Evolutionary conservation across 495 filamentous ascomycete genomes (phyloP), one percentile per base, ranked within the genome.

Genomic region (Penicillium soppii): DNA sequence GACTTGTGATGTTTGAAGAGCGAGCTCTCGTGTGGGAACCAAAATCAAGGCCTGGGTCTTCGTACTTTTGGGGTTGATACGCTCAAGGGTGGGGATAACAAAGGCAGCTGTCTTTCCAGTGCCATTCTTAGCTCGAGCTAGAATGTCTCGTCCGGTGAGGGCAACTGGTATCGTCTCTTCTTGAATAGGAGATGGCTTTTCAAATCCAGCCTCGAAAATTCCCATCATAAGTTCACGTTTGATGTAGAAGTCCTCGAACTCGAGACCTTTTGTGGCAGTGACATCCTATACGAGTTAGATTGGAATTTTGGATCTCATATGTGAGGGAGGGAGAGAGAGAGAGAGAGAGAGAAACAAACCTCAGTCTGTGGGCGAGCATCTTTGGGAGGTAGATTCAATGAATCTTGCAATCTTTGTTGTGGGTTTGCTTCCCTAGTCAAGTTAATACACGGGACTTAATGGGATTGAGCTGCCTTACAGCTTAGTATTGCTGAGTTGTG

Each of bases 101-200:
- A 97, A 99, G 53, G 94, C 94, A 12, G 92, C 94, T 7, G 94
- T 99, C 75, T 99, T 99, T 50, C 94, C 94, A 12, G 94, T 99
- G 32, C 94, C 94, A 60, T 99, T 99, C 71, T 99, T 99, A 50
- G 94, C 94, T 64, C 94, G 85, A 32, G 94, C 94, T 46, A 99
- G 79, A 52, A 99, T 92, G 67, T 99, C 95, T 72, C 91, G 82
- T 42, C 92, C 92, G 15, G 92, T 95, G 32, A 99, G 81, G 16
- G 92, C 94, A 50, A 97, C 92, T 17, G 94, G 94, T 65, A 99
- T 97, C 32, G 92, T 88, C 71, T 96, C 94, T 85, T 99, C 94
- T 82, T 99, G 94, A 56, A 99, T 97, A 13, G 94, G 94, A 39
- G 94, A 99, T 2, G 94, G 94, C 71, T 95, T 97, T 64, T 99